Evolutionary conservation across 2,329 filamentous ascomycete genomes (phyloP).

Genomic region (Ophiostoma tasmaniense): DNA sequence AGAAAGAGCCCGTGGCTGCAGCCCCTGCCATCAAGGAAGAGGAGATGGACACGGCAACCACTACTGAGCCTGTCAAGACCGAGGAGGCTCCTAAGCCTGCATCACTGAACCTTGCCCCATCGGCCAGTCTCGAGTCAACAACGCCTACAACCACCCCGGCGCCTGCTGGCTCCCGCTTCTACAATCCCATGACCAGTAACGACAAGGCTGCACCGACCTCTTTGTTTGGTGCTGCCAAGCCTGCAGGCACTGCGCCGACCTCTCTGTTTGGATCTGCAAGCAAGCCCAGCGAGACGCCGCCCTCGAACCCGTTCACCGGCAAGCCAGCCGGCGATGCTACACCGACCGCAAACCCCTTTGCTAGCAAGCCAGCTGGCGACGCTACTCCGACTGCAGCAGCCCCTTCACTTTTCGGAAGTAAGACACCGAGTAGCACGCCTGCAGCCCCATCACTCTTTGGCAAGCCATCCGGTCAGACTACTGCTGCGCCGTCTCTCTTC

Average conservation of each 20-base stretch:
- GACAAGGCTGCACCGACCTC: constrained; percentile 9
- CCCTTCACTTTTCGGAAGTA: constrained; percentile 8
- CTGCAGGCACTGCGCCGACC: background rate
- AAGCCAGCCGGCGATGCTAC: background rate
- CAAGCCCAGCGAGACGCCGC: constrained; percentile 7
- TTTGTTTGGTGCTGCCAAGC: constrained; percentile 15
- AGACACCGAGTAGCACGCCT: background rate
- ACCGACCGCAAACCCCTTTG: background rate
- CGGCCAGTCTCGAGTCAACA: constrained; percentile 20
- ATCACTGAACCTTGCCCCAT: background rate
- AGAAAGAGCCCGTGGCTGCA: constrained; percentile 8
- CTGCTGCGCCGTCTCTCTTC: constrained; percentile 8
- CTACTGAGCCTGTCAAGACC: background rate
- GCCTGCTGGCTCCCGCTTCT: constrained; percentile 22
- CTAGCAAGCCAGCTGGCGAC: background rate
- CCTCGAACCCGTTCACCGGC: constrained; percentile 1
- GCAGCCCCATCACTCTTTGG: constrained; percentile 8
- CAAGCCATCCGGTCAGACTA: constrained; percentile 5
- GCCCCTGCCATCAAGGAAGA: constrained; percentile 36
- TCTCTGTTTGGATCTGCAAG: constrained; percentile 13
- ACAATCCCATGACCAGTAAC: constrained; percentile 16
- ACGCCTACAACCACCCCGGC: constrained; percentile 23
- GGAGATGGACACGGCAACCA: constrained; percentile 39
- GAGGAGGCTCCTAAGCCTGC: background rate
- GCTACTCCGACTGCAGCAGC: background rate